Conservation (phyloP, 2,329 filamentous ascomycete genomes). For the Thelonectria olida region DNA sequence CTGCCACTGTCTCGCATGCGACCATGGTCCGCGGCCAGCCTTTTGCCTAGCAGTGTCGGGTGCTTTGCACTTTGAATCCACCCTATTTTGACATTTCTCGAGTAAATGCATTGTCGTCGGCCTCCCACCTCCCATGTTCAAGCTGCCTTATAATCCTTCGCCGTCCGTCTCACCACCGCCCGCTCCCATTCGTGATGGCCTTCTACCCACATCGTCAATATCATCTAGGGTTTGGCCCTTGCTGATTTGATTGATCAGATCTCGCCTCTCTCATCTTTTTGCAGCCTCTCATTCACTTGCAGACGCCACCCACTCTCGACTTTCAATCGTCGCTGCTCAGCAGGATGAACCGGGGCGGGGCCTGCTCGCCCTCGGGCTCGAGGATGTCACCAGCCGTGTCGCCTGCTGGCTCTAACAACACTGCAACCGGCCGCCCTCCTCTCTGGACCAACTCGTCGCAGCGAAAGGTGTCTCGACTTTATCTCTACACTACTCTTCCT, state of each 20-base stretch:
- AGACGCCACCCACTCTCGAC: not conserved
- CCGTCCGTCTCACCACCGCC: not conserved
- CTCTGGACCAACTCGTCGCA: slow-evolving; percentile 64
- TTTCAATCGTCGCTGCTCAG: not conserved
- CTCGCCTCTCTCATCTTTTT: not conserved
- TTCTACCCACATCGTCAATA: not conserved
- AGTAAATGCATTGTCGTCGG: not conserved
- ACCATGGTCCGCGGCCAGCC: too few relatives aligned
- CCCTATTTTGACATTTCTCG: not conserved
- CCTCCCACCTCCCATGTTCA: not conserved
- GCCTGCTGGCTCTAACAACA: slow-evolving; percentile 42
- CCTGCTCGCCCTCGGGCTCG: slow-evolving; percentile 16
- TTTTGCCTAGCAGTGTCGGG: too few relatives aligned
- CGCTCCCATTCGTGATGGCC: slow-evolving; percentile 18
- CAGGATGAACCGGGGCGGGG: slow-evolving; percentile 15
- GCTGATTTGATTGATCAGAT: slow-evolving; percentile 5
- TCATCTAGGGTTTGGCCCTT: slow-evolving; percentile 12
- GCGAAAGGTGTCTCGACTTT: slow-evolving; percentile 64
- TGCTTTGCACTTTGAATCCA: not conserved
- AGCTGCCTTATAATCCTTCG: slow-evolving; percentile 7
- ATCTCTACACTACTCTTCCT: slow-evolving; percentile 64
- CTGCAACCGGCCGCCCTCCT: slow-evolving; percentile 59
- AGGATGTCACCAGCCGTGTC: slow-evolving; percentile 35
- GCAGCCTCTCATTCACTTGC: not conserved
- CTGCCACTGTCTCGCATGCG: too few relatives aligned